Evolutionary conservation across 2,329 filamentous ascomycete genomes (phyloP).

Genomic region (Claviceps paspali): DNA sequence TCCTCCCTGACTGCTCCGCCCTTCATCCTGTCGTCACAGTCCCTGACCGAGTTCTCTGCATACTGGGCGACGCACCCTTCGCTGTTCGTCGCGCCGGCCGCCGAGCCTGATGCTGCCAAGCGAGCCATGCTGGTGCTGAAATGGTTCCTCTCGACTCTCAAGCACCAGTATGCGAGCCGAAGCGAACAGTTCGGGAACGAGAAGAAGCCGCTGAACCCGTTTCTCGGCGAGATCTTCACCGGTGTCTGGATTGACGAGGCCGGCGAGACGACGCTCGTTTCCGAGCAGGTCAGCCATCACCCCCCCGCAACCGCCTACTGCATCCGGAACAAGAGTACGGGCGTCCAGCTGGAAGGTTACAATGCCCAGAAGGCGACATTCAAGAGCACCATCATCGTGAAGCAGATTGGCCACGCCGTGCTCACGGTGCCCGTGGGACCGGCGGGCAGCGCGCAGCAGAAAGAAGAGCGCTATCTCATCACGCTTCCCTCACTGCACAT

Average conservation of each 20-base stretch:
- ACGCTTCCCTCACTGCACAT: slow-evolving; percentile 86
- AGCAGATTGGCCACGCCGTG: slow-evolving; percentile 82
- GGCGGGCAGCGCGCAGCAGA: slow-evolving; percentile 18
- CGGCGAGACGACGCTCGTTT: slow-evolving; percentile 73
- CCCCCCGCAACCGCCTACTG: slow-evolving; percentile 89
- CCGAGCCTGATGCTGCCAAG: slow-evolving; percentile 65
- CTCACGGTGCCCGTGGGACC: slow-evolving; percentile 48
- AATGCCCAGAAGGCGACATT: slow-evolving; percentile 96
- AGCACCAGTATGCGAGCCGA: slow-evolving; percentile 62
- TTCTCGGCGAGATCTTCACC: slow-evolving; percentile 86
- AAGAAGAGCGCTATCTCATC: slow-evolving; percentile 77
- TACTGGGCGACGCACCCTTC: slow-evolving; percentile 71
- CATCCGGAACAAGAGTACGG: slow-evolving; percentile 74
- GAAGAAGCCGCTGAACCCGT: slow-evolving; percentile 96
- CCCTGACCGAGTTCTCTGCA: slow-evolving; percentile 64
- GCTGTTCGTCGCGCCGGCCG: slow-evolving; percentile 68
- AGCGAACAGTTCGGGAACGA: slow-evolving; percentile 77
- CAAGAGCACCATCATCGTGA: slow-evolving; percentile 83
- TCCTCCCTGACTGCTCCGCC: slow-evolving; percentile 68
- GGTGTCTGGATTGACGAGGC: slow-evolving; percentile 76
- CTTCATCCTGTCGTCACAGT: slow-evolving; percentile 67
- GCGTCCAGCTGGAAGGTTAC: slow-evolving; percentile 69
- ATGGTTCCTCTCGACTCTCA: slow-evolving; percentile 89
- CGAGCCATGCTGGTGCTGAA: slow-evolving; percentile 78
- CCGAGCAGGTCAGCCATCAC: slow-evolving; percentile 91